A percentile compares a stretch with the other conserved stretches of the same genome.
Conservation (phyloP, 2,329 filamentous ascomycete species). For the Thielaviopsis musarum region DNA sequence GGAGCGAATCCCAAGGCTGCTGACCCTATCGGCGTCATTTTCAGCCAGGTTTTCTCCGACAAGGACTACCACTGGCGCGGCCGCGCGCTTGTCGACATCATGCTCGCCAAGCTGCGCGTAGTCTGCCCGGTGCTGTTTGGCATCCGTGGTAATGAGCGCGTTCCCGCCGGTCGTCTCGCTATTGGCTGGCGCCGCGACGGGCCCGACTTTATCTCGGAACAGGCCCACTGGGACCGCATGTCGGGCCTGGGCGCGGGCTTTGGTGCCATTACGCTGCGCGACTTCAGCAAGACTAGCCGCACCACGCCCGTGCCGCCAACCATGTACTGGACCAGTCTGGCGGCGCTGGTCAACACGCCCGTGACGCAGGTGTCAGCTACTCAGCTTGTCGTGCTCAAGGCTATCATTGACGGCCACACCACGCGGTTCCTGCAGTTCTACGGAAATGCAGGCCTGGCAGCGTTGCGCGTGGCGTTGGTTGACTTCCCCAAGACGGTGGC, state of each 20-base stretch:
- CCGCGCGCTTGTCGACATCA: conserved; percentile 57
- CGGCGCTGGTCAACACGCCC: conserved; percentile 61
- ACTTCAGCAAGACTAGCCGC: conserved; percentile 55
- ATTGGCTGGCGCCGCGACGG: conserved; percentile 57
- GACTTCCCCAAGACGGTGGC: conserved; percentile 47
- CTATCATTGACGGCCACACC: conserved; percentile 57
- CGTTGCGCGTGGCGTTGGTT: conserved; percentile 53
- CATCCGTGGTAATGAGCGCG: conserved; percentile 58
- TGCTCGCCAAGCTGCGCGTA: conserved; percentile 70
- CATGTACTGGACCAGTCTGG: conserved; percentile 69
- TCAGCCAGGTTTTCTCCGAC: conserved; percentile 57
- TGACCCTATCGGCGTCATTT: conserved; percentile 63
- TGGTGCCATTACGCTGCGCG: conserved; percentile 64
- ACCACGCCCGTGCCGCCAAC: conserved; percentile 60
- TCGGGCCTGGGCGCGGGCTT: conserved; percentile 71
- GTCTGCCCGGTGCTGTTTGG: conserved; percentile 78
- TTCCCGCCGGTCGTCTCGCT: conserved; percentile 44
- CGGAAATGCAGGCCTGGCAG: conserved; percentile 56
- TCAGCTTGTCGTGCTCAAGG: conserved; percentile 52
- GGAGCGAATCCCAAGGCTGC: conserved; percentile 47
- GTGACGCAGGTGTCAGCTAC: conserved; percentile 50
- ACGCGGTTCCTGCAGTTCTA: conserved; percentile 67
- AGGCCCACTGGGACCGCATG: conserved; percentile 69
- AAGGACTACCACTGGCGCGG: conserved; percentile 51
- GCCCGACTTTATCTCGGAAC: conserved; percentile 45